These are phyloP conservation scores for Pseudocercospora fuligena DNA, from an alignment of 2,329 filamentous ascomycete species.

Conservation along the genomic window DNA sequence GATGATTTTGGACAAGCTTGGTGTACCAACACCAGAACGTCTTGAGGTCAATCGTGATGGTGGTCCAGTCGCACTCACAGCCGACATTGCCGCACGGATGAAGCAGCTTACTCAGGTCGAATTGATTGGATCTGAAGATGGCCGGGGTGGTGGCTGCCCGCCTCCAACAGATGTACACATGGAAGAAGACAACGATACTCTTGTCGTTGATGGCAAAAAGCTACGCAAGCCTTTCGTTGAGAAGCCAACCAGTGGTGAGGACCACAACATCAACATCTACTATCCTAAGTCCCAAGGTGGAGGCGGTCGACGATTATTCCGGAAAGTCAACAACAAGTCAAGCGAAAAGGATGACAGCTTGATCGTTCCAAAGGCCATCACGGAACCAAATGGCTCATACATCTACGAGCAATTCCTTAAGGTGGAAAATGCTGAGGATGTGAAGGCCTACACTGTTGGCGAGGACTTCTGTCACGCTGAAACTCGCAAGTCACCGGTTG, in stretches of 20 bases:
- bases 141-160: constrained; percentile 62
- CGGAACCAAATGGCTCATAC: constrained; percentile 81
- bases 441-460: constrained; percentile 97
- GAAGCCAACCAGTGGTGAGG: constrained; percentile 96
- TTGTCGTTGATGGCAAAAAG: constrained; percentile 81
- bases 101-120: constrained; percentile 78
- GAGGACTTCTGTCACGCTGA: constrained; percentile 93
- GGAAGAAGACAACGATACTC: constrained; percentile 84
- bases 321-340: constrained; percentile 98
- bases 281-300: constrained; percentile 86
- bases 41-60: constrained; percentile 93
- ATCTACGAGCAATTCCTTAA: constrained; percentile 97
- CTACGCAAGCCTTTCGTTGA: constrained; percentile 96
- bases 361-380: constrained; percentile 76
- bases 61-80: constrained; percentile 76
- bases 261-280: constrained; percentile 99
- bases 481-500: constrained; percentile 94
- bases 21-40: constrained; percentile 85
- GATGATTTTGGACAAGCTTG: constrained; percentile 83
- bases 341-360: constrained; percentile 88
- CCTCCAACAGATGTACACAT: constrained; percentile 75
- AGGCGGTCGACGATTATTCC: constrained; percentile 87
- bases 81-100: constrained; percentile 80
- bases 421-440: constrained; percentile 95
- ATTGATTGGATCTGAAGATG: constrained; percentile 72